Conservation (phyloP, 2,329 filamentous ascomycete species). For the Sclerotinia spermophila region DNA sequence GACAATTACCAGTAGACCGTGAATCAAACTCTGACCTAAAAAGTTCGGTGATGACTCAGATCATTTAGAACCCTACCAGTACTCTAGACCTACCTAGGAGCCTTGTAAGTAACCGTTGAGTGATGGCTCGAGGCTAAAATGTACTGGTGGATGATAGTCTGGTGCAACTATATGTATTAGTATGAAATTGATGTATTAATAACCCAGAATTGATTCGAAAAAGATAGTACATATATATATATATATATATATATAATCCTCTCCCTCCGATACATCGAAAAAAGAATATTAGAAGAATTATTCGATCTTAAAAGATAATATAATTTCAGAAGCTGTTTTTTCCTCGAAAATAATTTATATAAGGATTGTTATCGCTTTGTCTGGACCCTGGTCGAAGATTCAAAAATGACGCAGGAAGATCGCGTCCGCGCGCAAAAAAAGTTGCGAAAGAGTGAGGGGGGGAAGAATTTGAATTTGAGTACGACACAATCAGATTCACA, state of each 20-base stretch:
- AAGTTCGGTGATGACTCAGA: constrained; percentile 13
- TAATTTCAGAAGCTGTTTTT: background rate
- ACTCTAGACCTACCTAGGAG: no score
- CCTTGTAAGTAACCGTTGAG: no score
- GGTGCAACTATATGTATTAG: no score
- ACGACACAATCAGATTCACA: background rate
- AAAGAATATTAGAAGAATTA: no score
- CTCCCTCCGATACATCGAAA: no score
- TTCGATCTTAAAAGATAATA: background rate
- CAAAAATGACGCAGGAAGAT: constrained; percentile 1
- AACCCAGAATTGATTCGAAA: background rate
- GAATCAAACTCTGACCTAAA: background rate
- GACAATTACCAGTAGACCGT: background rate
- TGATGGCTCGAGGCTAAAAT: background rate
- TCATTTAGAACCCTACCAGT: background rate
- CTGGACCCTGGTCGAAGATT: no score
- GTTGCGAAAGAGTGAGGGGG: background rate
- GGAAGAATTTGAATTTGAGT: background rate
- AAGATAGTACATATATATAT: background rate
- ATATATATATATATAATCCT: background rate
- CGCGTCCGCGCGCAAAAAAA: constrained; percentile 11
- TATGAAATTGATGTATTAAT: background rate
- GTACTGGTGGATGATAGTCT: background rate
- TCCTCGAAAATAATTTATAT: background rate
- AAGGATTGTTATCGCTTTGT: background rate